Evolutionary conservation across 73 alveolate species (phyloP), one percentile per base, ranked within the genome.

Genomic region (Tetrahymena borealis): DNA sequence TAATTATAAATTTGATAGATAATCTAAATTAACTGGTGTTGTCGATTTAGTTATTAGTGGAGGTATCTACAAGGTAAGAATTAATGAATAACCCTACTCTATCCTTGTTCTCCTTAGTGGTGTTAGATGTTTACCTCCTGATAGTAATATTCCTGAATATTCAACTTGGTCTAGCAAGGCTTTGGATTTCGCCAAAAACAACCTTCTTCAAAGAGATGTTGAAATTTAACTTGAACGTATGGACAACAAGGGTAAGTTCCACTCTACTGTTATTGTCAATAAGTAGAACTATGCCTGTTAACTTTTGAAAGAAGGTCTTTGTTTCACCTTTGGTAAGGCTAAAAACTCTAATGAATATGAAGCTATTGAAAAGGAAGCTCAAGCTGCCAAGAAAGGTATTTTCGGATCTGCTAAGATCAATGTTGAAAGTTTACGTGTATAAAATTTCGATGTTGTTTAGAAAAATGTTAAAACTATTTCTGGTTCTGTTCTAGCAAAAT

Each of bases 1-100:
- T 40, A 15, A 40, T 15, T 18, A 18, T 24, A 3, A 6, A 15
- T 60, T 60, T 60, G 9, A n/a, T 60, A 60, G 85, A 60, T 24
- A 60, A 60, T 90, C 94, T 11, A 95, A 94, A 90, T 33, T 97
- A 91, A 78, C 96, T 90, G 99, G 99, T 92, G 98, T 97, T 38
- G 97, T 98, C 39, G 99, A 98, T 91, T 98, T 91, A 92, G 97
- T 98, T 78, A 95, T 98, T 91, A 94, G 98, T 41, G 99, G 99
- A 37, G 94, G 93, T 90, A 96, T 97, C 91, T 94, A 97, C 78
- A 98, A 98, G 94, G 95, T 98, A 38, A 94, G 99, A 95, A 91
- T 98, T 32, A 98, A 97, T 60, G 95, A 95, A 60, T 97, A 96
- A 85, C 97, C 97, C 95, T 95, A 94, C n/a, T 90, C 95, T 39